These are phyloP conservation scores for Phytophthora multivora DNA, from an alignment of 352 stramenopile genomes.

Conservation along the genomic window DNA sequence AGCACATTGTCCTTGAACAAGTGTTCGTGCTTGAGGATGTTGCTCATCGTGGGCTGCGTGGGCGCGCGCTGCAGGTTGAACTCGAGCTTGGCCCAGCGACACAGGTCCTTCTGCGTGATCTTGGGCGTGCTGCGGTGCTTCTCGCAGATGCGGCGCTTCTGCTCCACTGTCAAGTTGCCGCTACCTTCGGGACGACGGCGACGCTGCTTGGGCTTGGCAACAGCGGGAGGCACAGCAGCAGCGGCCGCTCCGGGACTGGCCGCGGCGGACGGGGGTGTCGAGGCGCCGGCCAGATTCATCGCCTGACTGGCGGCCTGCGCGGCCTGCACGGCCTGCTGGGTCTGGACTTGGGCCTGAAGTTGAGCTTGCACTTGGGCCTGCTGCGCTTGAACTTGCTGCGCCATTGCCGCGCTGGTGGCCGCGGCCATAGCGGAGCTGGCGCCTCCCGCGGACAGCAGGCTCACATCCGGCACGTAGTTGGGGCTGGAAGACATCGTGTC, in stretches of 20 bases:
- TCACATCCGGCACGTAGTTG: slow-evolving; percentile 63
- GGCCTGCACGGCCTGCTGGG: not conserved
- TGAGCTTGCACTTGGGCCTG: slow-evolving; percentile 29
- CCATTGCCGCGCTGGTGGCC: slow-evolving; percentile 31
- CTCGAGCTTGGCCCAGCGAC: slow-evolving; percentile 89
- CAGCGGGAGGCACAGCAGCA: not conserved
- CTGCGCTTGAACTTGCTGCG: slow-evolving; percentile 37
- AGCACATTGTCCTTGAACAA: slow-evolving; percentile 86
- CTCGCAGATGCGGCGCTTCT: slow-evolving; percentile 89
- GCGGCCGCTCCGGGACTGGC: not conserved
- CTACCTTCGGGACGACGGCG: slow-evolving; percentile 61
- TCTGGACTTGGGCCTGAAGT: slow-evolving; percentile 10
- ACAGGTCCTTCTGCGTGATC: slow-evolving; percentile 90
- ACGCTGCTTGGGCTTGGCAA: slow-evolving; percentile 28
- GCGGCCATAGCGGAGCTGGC: not conserved
- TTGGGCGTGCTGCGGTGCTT: slow-evolving; percentile 87
- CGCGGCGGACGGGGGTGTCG: not conserved
- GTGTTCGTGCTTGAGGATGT: slow-evolving; percentile 89
- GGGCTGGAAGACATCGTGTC: slow-evolving; percentile 76
- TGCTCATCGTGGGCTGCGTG: slow-evolving; percentile 82
- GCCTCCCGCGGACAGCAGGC: slow-evolving; percentile 22
- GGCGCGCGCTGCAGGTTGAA: slow-evolving; percentile 85
- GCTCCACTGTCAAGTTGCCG: slow-evolving; percentile 86
- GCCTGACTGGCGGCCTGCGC: slow-evolving; percentile 1
- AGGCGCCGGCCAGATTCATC: not conserved